Evolutionary conservation across 2,329 filamentous ascomycete genomes (phyloP).

Genomic region (Cordyceps cicadae): DNA sequence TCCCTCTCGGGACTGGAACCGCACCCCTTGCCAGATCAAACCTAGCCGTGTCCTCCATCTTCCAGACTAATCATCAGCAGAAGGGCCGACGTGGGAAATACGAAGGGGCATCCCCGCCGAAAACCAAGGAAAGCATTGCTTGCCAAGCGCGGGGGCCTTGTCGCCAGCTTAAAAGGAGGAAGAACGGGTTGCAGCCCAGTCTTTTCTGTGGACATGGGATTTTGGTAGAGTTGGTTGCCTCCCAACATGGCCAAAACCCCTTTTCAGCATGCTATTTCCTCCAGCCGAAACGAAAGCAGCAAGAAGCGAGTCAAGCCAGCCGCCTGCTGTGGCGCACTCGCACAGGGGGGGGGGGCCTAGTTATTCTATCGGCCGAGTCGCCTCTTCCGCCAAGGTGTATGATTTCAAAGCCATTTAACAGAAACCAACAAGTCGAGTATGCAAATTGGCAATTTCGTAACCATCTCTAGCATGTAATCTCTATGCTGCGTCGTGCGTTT

Average conservation of each 20-base stretch:
- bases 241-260: neutral
- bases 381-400: neutral
- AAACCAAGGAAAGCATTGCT: neutral
- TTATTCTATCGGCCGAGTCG: neutral
- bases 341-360: too few species aligned
- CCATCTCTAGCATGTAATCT: too few species aligned
- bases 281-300: neutral
- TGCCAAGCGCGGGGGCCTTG: neutral
- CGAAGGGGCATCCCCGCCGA: neutral
- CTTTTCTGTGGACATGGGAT: neutral
- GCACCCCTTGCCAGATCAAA: neutral
- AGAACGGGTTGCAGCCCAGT: neutral
- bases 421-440: too few species aligned
- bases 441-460: too few species aligned
- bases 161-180: neutral
- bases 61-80: neutral
- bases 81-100: neutral
- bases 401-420: too few species aligned
- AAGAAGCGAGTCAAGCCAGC: neutral
- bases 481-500: too few species aligned
- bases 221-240: neutral
- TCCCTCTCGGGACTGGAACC: neutral
- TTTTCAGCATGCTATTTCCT: neutral
- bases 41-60: neutral
- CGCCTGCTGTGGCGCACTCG: neutral